Evolutionary conservation across 805 yeast species (phyloP), one percentile per base, ranked within the genome.

Genomic region (Kurtzmaniella fragi): DNA sequence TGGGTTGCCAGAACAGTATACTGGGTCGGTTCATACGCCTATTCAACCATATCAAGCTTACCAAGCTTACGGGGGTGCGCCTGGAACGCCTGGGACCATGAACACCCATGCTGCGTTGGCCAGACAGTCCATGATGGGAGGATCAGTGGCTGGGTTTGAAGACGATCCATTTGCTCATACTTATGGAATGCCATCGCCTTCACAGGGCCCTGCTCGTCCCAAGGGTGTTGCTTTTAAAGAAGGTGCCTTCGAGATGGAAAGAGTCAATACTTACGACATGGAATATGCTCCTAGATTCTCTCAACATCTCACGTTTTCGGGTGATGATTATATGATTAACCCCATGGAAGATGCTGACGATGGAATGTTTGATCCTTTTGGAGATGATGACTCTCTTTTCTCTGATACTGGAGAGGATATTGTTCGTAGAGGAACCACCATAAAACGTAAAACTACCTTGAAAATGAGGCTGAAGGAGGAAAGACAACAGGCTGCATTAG

Each of bases 381-480:
- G 69, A 25, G 71, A 67, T 43, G 70, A 65, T 43, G 73, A 66
- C 40, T 63, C 70, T 39, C 51, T 69, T 25, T 69, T 67, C 41
- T 57, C 63, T 3, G 72, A 68, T 25, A 61, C 67, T 12, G 69
- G 69, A 12, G 71, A 64, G 30, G 71, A 65, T 27, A 49, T 60
- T 15, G 38, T 59, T 15, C 48, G 63, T 34, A 45, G 67, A 37
- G 61, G 56, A 10, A 55, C 57, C 31, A 63, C 69, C 8, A 48
- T 61, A 25, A 59, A 51, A 31, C 44, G 61, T 28, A 37, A 39
- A 9, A 46, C 46, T 33, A 47, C 57, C n/a, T 15, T 15, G 38
- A 13, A 32, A 17, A 20, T 5, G 25, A 20, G 8, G 8, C 25
- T 20, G 25, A 28, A 17, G 3, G 29, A 14, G 37, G 41, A 13